Base-by-base conservation (phyloP, 257 asterid species). In the Orobanche coerulescens region DNA sequence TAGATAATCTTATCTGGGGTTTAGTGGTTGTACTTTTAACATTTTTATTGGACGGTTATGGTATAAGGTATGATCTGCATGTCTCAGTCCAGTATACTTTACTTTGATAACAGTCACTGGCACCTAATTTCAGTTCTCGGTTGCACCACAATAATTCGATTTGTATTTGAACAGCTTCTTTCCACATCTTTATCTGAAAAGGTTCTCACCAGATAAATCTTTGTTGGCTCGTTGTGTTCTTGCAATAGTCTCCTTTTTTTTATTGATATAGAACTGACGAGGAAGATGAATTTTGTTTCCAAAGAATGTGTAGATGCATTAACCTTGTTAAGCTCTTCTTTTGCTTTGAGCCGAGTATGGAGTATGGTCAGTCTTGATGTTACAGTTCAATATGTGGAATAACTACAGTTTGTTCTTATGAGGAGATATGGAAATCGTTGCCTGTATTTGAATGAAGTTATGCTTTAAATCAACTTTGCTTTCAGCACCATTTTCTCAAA, bases 1-100 rank as follows among this genome's bases (percentile, higher is more conserved):
- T 31, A 14, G 42, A 25, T 31, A 6, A 10, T 57, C 28, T 48
- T 61, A 22, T 55, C 33, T 61, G 49, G 58, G 64, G 23, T 61
- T 61, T 50, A 11, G 37, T 18, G 11, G 19, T 34, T 47, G 56
- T 16, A 14, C 15, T 24, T 20, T 54, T 40, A 4, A 18, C n/a
- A 58, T 4, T 23, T 20, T 26, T 9, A 4, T 11, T 37, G 19
- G 30, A 13, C 0, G 46, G 30, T 39, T 39, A 6, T 34, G 25
- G 10, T 15, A 30, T 39, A 12, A 18, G 30, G 52, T 13, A 18
- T 6, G 15, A 18, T 58, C 52, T 53, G 28, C 31, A 26, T 24
- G 16, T 20, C 9, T 11, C 42, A 36, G 73, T 51, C 46, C 28
- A 9, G 36, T 36, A 37, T 5, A 16, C 31, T 60, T 26, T 53